Conservation (phyloP, 2,329 filamentous ascomycete genomes). For the Apiospora aurea region DNA sequence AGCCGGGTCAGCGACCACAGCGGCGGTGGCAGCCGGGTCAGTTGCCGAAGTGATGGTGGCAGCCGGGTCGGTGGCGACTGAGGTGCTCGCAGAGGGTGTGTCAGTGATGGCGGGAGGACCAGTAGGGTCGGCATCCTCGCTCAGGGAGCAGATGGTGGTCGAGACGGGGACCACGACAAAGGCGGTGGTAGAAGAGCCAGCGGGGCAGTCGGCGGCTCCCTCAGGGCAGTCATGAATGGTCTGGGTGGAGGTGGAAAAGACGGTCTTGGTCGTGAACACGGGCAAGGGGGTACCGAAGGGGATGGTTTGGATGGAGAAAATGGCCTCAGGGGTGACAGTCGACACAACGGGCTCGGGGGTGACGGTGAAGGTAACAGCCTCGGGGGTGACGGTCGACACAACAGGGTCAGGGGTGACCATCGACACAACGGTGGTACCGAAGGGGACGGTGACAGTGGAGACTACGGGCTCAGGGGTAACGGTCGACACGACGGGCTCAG, state of each 20-base stretch:
- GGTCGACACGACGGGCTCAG: not conserved
- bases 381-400: too few relatives aligned
- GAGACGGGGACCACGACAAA: slow-evolving; percentile 17
- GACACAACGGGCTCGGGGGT: not conserved
- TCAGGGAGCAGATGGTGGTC: slow-evolving; percentile 24
- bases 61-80: not conserved
- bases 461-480: not conserved
- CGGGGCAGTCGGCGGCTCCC: slow-evolving; percentile 12
- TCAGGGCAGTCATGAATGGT: slow-evolving; percentile 8
- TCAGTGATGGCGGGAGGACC: not conserved
- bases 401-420: too few relatives aligned
- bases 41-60: not conserved
- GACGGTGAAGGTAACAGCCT: too few relatives aligned
- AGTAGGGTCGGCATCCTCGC: not conserved
- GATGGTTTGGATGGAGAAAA: not conserved
- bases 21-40: too few relatives aligned
- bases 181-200: slow-evolving; percentile 1
- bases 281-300: not conserved
- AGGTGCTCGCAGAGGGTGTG: not conserved
- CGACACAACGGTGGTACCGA: too few relatives aligned
- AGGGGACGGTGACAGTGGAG: not conserved
- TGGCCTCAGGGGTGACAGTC: not conserved
- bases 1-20: too few relatives aligned
- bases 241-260: slow-evolving; percentile 15
- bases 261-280: slow-evolving; percentile 1